These are phyloP conservation scores for Vanrija sp. DNA, from an alignment of 1,284 basidiomycete species.

Conservation along the genomic window DNA sequence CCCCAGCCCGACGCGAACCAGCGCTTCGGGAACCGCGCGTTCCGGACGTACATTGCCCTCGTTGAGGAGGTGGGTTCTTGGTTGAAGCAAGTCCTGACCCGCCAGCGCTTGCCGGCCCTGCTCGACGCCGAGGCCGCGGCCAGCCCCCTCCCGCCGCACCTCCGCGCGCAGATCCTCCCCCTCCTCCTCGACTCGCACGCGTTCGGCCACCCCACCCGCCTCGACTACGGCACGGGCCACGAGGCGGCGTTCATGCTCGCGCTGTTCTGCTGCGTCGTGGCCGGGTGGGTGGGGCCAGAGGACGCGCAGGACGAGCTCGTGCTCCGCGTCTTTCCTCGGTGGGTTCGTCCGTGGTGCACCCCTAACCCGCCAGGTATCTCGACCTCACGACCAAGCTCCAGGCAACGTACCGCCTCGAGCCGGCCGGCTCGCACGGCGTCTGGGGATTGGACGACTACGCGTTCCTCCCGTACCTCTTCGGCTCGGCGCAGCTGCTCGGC, in stretches of 20 bases:
- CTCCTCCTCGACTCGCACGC: constrained; percentile 51
- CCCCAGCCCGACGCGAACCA: constrained; percentile 69
- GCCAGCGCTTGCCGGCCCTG: constrained; percentile 61
- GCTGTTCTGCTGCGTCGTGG: constrained; percentile 52
- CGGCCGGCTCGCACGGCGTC: constrained; percentile 94
- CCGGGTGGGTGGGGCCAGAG: constrained; percentile 35
- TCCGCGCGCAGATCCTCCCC: constrained; percentile 66
- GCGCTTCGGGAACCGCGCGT: constrained; percentile 90
- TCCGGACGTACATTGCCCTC: constrained; percentile 77
- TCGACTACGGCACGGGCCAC: constrained; percentile 97
- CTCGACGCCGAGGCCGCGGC: constrained; percentile 50
- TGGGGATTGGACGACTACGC: constrained; percentile 96
- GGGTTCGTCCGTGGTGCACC: constrained; percentile 2
- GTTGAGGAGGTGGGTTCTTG: constrained; percentile 64
- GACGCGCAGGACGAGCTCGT: constrained; percentile 48
- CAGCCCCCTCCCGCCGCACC: constrained; percentile 51
- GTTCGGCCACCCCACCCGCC: constrained; percentile 84
- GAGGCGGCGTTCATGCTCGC: constrained; percentile 84
- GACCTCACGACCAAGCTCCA: constrained; percentile 80
- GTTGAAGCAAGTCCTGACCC: constrained; percentile 3
- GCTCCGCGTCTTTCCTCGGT: constrained; percentile 47
- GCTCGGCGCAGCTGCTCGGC: constrained; percentile 76
- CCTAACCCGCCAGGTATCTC: constrained; percentile 61
- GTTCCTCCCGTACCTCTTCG: constrained; percentile 87
- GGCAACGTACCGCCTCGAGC: constrained; percentile 85